Base-by-base conservation (phyloP, 345 rosid species). In the Arabidopsis arenosa region DNA sequence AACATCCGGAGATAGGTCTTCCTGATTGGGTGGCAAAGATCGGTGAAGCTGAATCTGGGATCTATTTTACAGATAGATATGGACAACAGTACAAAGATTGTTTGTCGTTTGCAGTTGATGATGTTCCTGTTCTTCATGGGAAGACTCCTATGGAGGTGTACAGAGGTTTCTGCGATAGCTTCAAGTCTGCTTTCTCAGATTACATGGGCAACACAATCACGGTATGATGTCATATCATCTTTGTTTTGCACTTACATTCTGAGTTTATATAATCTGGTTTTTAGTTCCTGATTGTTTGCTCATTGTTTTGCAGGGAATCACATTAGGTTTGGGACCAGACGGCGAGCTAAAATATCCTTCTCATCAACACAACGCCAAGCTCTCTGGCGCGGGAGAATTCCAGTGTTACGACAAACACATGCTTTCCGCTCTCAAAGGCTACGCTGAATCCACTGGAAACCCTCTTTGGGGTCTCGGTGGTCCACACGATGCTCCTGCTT, bases 401-500 rank as follows among this genome's bases (percentile, higher is more conserved):
- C 98, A 94, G 79, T 94, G 97, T 75, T 94, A 83, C 37, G 98
- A 94, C 80, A 70, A 43, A 67, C 87, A 86, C 82, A 94, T 94
- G 97, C 93, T 90, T 40, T 72, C 54, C 5, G 81, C 82, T 57
- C 95, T 94, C 32, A 90, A 85, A 84, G 83, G 78, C 43, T 81
- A 86, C 5, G 97, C 93, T 8, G 95, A 90, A 56, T 82, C 93
- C 26, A 67, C 47, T 5, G 95, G 95, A 57, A 86, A 85, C 70
- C 92, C 98, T 43, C 77, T 86, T 23, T 94, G 98, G 98, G 98
- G 96, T 68, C 93, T 87, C 1, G 83, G 86, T 7, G 98, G 98
- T 70, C 98, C 98, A 4, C 98, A 94, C 57, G 95, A 94, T 82
- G 91, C 85, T 26, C 87, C 98, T 17, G 67, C 75, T 59, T 86